Evolutionary conservation across 169 alveolate species (phyloP).

Genomic region (Amoebophrya sp.): DNA sequence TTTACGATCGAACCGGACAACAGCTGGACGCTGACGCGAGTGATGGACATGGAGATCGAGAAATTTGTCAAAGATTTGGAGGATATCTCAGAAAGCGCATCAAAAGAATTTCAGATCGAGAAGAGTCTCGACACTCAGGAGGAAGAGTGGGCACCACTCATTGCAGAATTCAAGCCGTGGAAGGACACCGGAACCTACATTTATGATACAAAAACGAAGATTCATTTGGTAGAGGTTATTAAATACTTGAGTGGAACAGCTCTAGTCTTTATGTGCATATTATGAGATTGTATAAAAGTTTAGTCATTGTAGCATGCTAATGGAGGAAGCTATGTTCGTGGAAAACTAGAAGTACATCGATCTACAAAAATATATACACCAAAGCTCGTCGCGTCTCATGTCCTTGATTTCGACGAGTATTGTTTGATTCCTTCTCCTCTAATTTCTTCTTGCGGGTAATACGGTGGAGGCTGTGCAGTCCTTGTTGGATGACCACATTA

Average conservation of each 20-base stretch:
- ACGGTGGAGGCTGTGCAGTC: slow-evolving; percentile 59
- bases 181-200: slow-evolving; percentile 54
- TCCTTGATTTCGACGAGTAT: too few relatives aligned
- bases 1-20: slow-evolving; percentile 66
- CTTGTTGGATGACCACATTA: slow-evolving; percentile 66
- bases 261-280: too few relatives aligned
- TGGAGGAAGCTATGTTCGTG: neutral
- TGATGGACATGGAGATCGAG: slow-evolving; percentile 54
- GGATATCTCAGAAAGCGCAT: slow-evolving; percentile 74
- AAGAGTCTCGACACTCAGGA: slow-evolving; percentile 59
- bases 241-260: too few relatives aligned
- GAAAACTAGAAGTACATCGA: neutral
- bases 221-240: too few relatives aligned
- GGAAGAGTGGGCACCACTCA: slow-evolving; percentile 75
- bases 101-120: slow-evolving; percentile 74
- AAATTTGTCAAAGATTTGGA: slow-evolving; percentile 56
- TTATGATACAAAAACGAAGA: too few relatives aligned
- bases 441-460: slow-evolving; percentile 51
- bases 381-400: too few relatives aligned
- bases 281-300: too few relatives aligned
- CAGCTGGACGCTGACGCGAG: slow-evolving; percentile 52
- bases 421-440: neutral
- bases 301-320: slow-evolving; percentile 45
- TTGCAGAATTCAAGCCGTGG: slow-evolving; percentile 60
- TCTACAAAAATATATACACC: too few relatives aligned